Evolutionary conservation across 345 rosid genomes (phyloP).

Genomic region (Lenwebbia sp.): DNA sequence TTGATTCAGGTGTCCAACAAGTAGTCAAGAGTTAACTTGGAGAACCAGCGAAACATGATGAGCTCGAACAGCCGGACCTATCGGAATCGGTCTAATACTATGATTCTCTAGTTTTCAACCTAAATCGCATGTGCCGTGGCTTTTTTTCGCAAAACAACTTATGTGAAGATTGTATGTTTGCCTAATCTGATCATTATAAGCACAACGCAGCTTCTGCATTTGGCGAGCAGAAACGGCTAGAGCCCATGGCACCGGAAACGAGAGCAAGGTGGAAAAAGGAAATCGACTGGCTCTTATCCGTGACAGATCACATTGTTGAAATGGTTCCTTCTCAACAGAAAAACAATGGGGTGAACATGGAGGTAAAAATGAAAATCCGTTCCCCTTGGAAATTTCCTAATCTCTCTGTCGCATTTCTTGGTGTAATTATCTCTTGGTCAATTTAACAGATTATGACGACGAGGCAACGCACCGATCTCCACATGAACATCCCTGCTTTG

Average conservation of each 20-base stretch:
- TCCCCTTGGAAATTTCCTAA: not conserved
- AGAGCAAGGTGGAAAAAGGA: constrained; percentile 56
- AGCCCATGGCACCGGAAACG: constrained; percentile 54
- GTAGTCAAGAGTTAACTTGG: not conserved
- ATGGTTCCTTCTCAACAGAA: constrained; percentile 56
- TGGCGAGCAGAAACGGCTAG: constrained; percentile 24
- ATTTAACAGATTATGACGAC: constrained; percentile 65
- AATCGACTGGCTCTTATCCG: constrained; percentile 61
- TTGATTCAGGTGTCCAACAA: not conserved
- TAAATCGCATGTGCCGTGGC: not conserved
- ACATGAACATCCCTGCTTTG: constrained; percentile 84
- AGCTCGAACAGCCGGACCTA: not conserved
- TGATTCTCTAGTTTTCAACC: not conserved
- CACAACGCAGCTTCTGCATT: constrained; percentile 19
- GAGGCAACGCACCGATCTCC: constrained; percentile 75
- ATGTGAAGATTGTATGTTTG: not conserved
- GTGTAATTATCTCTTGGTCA: not conserved
- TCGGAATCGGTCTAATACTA: not conserved
- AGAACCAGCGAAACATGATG: not conserved
- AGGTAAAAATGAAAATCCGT: not conserved
- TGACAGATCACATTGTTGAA: constrained; percentile 61
- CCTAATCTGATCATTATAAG: not conserved
- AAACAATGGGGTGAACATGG: constrained; percentile 20
- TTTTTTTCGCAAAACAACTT: not conserved
- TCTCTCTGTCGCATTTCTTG: not conserved